These are phyloP conservation scores for Chamaecrista fasciculata DNA, from an alignment of 306 rosid species.

Conservation along the genomic window DNA sequence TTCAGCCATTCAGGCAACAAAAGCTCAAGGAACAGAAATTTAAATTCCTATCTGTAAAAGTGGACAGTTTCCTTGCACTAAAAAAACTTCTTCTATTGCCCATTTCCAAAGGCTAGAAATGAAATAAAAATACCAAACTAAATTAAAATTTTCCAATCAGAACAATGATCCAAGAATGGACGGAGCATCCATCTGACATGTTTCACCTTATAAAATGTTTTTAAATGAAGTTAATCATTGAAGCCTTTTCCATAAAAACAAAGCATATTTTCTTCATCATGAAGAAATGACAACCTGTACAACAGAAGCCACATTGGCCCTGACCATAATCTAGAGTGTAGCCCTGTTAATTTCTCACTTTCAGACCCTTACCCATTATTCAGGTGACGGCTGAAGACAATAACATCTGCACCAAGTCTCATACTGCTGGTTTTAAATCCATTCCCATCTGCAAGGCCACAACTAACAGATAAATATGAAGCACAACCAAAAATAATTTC, in stretches of 20 bases:
- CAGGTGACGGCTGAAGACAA: slow-evolving; percentile 71
- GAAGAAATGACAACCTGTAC: neutral
- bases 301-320: neutral
- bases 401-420: slow-evolving; percentile 97
- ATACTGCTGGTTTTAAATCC: slow-evolving; percentile 97
- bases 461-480: slow-evolving; percentile 39
- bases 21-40: neutral
- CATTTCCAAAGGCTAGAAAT: slow-evolving; percentile 5
- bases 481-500: slow-evolving; percentile 11
- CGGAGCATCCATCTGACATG: neutral
- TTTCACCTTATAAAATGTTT: neutral
- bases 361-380: slow-evolving; percentile 54
- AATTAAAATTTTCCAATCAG: slow-evolving; percentile 6
- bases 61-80: neutral
- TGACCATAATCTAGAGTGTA: neutral
- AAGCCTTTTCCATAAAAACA: slow-evolving; percentile 7
- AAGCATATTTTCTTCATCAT: neutral
- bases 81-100: slow-evolving; percentile 1
- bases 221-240: neutral
- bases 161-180: neutral
- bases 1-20: neutral
- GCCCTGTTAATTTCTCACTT: slow-evolving; percentile 5
- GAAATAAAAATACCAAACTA: neutral
- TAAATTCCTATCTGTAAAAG: slow-evolving; percentile 5
- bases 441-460: slow-evolving; percentile 82